Evolutionary conservation across 192 early-diverging fungal genomes (phyloP).

Genomic region (Coemansia sp.): DNA sequence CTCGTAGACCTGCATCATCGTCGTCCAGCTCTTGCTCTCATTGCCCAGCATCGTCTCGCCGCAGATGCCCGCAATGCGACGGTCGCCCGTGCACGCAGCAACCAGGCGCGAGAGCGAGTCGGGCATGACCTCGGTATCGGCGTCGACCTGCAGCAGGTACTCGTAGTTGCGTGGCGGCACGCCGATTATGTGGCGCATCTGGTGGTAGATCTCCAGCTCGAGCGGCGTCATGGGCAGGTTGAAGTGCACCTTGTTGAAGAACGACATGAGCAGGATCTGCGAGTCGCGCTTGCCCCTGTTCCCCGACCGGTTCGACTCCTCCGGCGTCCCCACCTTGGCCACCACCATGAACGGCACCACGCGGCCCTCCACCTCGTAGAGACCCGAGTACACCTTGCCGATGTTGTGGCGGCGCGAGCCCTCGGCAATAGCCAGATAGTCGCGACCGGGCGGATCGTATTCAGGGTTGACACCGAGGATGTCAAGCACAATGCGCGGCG

Average conservation of each 20-base stretch:
- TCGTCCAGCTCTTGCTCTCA: constrained; percentile 88
- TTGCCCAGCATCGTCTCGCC: constrained; percentile 92
- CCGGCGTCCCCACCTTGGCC: constrained; percentile 90
- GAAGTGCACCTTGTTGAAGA: constrained; percentile 94
- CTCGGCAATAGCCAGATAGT: constrained; percentile 87
- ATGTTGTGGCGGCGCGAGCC: constrained; percentile 91
- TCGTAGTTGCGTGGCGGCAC: constrained; percentile 80
- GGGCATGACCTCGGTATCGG: constrained; percentile 80
- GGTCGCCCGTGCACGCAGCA: constrained; percentile 74
- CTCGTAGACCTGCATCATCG: constrained; percentile 98
- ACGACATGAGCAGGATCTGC: constrained; percentile 93
- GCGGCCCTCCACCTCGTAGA: constrained; percentile 88
- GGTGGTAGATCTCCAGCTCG: constrained; percentile 96
- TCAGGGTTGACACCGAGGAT: constrained; percentile 84
- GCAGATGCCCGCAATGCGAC: constrained; percentile 83
- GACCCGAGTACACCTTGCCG: constrained; percentile 94
- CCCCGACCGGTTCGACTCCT: constrained; percentile 82
- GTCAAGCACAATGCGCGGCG: constrained; percentile 94
- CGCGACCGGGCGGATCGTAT: constrained; percentile 70
- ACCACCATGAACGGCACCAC: constrained; percentile 94
- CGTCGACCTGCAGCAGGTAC: constrained; percentile 78
- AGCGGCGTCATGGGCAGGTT: constrained; percentile 88
- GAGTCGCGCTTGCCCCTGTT: constrained; percentile 99
- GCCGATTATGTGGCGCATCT: constrained; percentile 96
- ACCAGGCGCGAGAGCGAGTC: constrained; percentile 90